Evolutionary conservation across 2,329 filamentous ascomycete genomes (phyloP), one percentile per base, ranked within the genome.

Genomic region (Nectriaceae sp.): DNA sequence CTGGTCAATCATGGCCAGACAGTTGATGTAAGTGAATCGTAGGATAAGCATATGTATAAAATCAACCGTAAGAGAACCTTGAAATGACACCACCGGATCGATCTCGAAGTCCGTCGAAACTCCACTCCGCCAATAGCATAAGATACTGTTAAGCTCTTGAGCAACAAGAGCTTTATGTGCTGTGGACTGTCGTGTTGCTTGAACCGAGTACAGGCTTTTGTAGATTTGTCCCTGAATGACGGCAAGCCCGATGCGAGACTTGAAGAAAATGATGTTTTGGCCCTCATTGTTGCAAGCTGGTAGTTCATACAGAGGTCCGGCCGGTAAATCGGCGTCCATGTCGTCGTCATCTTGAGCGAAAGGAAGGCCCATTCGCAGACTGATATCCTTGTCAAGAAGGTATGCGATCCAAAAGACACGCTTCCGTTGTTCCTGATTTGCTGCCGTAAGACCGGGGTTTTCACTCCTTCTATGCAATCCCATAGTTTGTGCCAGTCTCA

Each of bases 331-430:
- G 10, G 56, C 59, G 43, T 64, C 57, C 53, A 63, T 63, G 26
- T 64, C 60, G n/a, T 63, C 60, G 19, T 62, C 59, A 24, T 64
- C 57, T 47, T 63, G 60, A 5, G 44, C 42, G 39, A 56, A 61
- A 4, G 61, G 59, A 20, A 48, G 52, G 6, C 55, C 42, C 31
- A 49, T 59, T n/a, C 54, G 57, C 3, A 62, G 42, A 47, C 57
- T 60, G n/a, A 64, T 52, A 21, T 64, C 57, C 39, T 56, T 60
- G 38, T 64, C 61, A 16, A 62, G 53, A 26, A 52, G 31, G 36
- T 58, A 62, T 11, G 49, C 49, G 13, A 54, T 57, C 60, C 60
- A 63, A 43, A 62, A 63, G 11, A 62, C 57, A 11, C 55, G 50
- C 20, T 46, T 50, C n/a, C 59, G 50, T 18, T 52, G 42, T 26